These are phyloP conservation scores for Physocladia obscura DNA, from an alignment of 192 early-diverging fungal species.

Conservation along the genomic window DNA sequence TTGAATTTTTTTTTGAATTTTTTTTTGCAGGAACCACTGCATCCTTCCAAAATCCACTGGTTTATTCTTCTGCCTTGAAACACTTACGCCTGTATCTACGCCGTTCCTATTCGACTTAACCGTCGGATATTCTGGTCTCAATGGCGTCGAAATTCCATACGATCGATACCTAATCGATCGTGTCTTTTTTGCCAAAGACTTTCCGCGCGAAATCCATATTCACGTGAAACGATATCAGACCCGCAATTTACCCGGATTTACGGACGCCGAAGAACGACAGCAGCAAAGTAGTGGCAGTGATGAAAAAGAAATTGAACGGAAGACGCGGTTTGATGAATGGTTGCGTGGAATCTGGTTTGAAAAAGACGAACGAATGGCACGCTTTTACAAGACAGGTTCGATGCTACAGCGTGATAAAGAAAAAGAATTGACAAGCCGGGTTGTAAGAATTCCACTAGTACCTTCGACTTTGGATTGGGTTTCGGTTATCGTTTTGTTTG, in stretches of 20 bases:
- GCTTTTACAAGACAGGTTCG: slow-evolving; percentile 4
- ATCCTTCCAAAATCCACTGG: slow-evolving; percentile 86
- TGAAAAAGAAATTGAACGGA: neutral
- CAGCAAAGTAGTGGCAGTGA: neutral
- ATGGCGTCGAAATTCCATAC: slow-evolving; percentile 69
- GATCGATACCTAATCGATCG: slow-evolving; percentile 77
- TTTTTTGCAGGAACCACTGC: slow-evolving; percentile 49
- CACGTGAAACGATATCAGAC: slow-evolving; percentile 52
- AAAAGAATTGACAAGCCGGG: neutral
- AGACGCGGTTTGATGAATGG: slow-evolving; percentile 12
- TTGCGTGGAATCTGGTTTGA: neutral
- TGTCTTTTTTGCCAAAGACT: slow-evolving; percentile 70
- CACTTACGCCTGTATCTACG: slow-evolving; percentile 67
- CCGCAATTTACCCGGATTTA: slow-evolving; percentile 37
- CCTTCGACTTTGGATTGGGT: neutral
- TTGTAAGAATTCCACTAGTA: neutral
- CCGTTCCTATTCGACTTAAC: slow-evolving; percentile 87
- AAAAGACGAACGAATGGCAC: slow-evolving; percentile 19
- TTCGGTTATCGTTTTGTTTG: neutral
- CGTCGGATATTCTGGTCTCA: slow-evolving; percentile 81
- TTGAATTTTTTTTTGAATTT: neutral
- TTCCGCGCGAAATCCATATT: slow-evolving; percentile 80
- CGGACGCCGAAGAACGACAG: neutral
- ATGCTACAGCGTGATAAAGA: neutral
- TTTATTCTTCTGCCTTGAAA: slow-evolving; percentile 67